phyloP scores from a whole-genome alignment of 163 green algal species.

The Trebouxiophyceae sp. region DNA sequence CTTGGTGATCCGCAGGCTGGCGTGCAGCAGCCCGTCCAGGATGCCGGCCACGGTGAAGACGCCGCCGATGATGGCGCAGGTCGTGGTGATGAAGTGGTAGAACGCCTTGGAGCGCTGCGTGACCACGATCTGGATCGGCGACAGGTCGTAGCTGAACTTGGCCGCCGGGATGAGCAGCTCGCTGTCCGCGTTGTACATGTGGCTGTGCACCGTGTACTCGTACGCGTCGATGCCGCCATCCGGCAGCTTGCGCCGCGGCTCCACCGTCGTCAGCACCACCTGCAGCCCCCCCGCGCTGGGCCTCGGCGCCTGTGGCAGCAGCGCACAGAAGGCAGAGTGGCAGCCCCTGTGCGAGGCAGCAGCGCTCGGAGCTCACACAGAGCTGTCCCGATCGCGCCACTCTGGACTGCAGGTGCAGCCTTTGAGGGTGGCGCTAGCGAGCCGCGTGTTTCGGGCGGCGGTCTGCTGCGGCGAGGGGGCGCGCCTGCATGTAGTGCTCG shows the following conservation, averaged over 20 bases:
- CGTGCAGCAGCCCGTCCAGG: slow-evolving; percentile 82
- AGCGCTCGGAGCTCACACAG: background rate
- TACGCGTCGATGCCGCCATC: slow-evolving; percentile 71
- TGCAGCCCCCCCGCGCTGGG: too few species aligned
- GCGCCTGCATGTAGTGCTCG: slow-evolving; percentile 84
- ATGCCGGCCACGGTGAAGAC: slow-evolving; percentile 97
- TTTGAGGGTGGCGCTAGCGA: too few species aligned
- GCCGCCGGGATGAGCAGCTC: slow-evolving; percentile 46
- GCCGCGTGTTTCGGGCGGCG: too few species aligned
- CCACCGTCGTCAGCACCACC: slow-evolving; percentile 78
- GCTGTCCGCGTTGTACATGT: slow-evolving; percentile 69
- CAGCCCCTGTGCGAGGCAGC: background rate
- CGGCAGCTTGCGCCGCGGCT: slow-evolving; percentile 29
- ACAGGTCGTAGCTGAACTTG: slow-evolving; percentile 85
- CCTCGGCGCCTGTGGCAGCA: too few species aligned
- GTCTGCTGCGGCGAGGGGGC: background rate
- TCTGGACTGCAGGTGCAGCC: too few species aligned
- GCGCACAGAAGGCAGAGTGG: too few species aligned
- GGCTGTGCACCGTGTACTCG: slow-evolving; percentile 87
- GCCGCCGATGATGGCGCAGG: slow-evolving; percentile 89
- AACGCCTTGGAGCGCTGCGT: slow-evolving; percentile 51
- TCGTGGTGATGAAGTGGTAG: slow-evolving; percentile 91
- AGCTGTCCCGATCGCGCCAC: too few species aligned
- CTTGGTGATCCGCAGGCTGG: slow-evolving; percentile 47
- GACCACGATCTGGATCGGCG: slow-evolving; percentile 83